Conservation (phyloP, 352 stramenopile species). For the Poterioochromonas sp. region DNA sequence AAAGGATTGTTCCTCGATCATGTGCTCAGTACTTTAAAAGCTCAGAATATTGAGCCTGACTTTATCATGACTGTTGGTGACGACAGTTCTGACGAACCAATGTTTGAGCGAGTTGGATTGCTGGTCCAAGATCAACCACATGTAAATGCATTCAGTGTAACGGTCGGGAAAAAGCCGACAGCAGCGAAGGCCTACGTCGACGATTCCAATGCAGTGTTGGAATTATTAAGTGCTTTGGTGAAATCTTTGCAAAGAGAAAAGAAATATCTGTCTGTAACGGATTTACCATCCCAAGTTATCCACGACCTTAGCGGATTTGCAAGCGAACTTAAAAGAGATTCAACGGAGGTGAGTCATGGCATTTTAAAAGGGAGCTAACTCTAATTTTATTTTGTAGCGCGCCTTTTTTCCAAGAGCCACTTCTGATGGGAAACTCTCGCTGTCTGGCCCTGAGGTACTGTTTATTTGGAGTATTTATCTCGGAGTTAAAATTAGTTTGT, state of each 20-base stretch:
- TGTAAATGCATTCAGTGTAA: conserved; percentile 46
- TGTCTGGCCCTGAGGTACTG: no score
- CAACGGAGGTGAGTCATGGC: not conserved
- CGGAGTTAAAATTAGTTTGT: no score
- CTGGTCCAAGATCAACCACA: not conserved
- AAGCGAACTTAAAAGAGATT: not conserved
- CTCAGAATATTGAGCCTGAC: conserved; percentile 63
- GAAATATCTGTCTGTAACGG: conserved; percentile 52
- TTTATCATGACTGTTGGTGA: conserved; percentile 95
- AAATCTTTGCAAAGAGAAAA: conserved; percentile 41
- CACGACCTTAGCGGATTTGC: not conserved
- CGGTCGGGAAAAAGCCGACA: conserved; percentile 95
- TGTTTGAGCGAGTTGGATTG: conserved; percentile 57
- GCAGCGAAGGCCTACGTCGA: conserved; percentile 94
- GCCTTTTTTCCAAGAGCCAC: not conserved
- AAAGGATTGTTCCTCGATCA: conserved; percentile 93
- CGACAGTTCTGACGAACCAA: conserved; percentile 95
- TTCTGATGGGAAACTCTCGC: no score
- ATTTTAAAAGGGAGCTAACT: not conserved
- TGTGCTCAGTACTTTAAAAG: conserved; percentile 65
- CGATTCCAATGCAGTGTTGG: conserved; percentile 88
- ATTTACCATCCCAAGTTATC: conserved; percentile 41
- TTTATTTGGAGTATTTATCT: no score
- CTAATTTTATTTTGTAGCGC: not conserved
- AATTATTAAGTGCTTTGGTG: conserved; percentile 64